Evolutionary conservation across 805 yeast genomes (phyloP), one percentile per base, ranked within the genome.

Genomic region (Lachancea kluyveri): DNA sequence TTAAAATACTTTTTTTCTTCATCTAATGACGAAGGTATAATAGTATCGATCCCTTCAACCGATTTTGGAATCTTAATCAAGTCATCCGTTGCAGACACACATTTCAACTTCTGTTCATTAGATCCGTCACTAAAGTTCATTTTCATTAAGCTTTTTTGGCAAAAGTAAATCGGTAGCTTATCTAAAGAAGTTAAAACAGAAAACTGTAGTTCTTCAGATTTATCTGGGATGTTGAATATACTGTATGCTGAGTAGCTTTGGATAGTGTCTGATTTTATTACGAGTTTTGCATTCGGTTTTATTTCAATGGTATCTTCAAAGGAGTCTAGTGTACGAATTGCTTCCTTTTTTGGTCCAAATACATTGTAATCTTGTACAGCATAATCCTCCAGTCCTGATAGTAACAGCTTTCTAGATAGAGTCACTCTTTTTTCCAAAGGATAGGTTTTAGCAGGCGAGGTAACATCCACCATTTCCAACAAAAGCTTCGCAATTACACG

Each of bases 331-430:
- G 24, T 12, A 11, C 14, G 17, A 18, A 9, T 4, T 15, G 8
- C 15, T n/a, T n/a, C n/a, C n/a, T n/a, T n/a, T n/a, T n/a, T n/a
- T n/a, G n/a, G n/a, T n/a, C n/a, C n/a, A n/a, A n/a, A n/a, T 5
- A 24, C 9, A 22, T 46, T 50, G 8, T 46, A 41, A 36, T 59
- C 64, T 16, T 51, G 50, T 1, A 46, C 39, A 3, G 60, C 42
- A 28, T 56, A 52, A 3, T 59, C 56, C 41, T 79, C 85, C 47
- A 77, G 72, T 0, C 85, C 86, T 2, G 83, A 61, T 5, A 72
- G 48, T 8, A 72, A 50, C 19, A 52, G 35, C 17, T 42, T 39
- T 25, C 72, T 64, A 43, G 85, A 73, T 0, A 72, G 52, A 1
- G 51, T 35, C 82, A 88, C 77, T 50, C 96, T 65, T 21, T 66